A percentile compares a stretch with the other conserved stretches of the same genome.
Evolutionary conservation across 2,329 filamentous ascomycete species (phyloP).

Genomic region (Paecilomyces formosus): DNA sequence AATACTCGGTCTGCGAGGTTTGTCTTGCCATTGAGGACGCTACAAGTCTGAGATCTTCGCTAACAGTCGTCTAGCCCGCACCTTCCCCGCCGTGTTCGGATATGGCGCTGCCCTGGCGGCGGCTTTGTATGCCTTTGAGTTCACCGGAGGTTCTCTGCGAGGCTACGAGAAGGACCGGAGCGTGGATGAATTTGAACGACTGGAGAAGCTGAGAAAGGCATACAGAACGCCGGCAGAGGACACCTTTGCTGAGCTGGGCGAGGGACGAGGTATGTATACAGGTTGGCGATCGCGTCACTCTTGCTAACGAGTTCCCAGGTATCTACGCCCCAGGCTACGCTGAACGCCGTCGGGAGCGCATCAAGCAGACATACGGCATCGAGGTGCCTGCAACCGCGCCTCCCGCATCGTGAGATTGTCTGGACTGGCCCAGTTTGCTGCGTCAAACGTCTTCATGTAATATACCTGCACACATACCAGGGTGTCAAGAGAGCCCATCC

Average conservation of each 20-base stretch:
- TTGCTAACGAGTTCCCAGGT: constrained; percentile 43
- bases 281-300: neutral
- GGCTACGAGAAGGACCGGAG: constrained; percentile 49
- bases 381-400: constrained; percentile 61
- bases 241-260: constrained; percentile 72
- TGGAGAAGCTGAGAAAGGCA: constrained; percentile 65
- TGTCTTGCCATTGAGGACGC: constrained; percentile 10
- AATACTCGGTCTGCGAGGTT: constrained; percentile 66
- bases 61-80: constrained; percentile 42
- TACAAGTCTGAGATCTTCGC: constrained; percentile 4
- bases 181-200: constrained; percentile 67
- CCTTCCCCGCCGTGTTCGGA: constrained; percentile 63
- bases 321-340: constrained; percentile 76
- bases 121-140: constrained; percentile 58
- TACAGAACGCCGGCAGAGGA: constrained; percentile 69
- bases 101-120: constrained; percentile 55
- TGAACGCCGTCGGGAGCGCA: constrained; percentile 70
- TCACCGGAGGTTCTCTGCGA: constrained; percentile 55
- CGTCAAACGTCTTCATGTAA: constrained; percentile 12
- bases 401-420: constrained; percentile 29
- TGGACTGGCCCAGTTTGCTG: constrained; percentile 7
- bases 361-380: constrained; percentile 82
- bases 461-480: constrained; percentile 14
- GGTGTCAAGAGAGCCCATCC: constrained; percentile 13
- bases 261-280: constrained; percentile 66